Evolutionary conservation across 2,329 filamentous ascomycete species (phyloP).

Genomic region (Ampelomyces quisqualis): DNA sequence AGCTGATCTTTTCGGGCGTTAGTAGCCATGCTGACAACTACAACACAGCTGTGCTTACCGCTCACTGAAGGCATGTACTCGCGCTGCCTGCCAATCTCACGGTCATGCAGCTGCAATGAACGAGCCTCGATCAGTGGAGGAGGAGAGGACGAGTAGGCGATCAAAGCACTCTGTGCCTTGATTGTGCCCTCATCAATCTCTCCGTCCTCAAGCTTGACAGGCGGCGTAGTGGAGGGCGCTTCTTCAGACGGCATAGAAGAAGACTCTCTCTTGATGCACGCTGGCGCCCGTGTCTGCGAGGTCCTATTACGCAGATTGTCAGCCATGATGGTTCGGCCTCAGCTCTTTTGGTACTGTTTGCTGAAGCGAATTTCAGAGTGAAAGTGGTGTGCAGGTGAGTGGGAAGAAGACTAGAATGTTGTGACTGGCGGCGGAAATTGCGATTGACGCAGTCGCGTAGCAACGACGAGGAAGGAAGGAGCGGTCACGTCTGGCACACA

Average conservation of each 20-base stretch:
- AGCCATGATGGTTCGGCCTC: background rate
- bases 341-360: background rate
- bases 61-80: background rate
- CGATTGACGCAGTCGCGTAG: background rate
- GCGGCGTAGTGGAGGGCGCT: background rate
- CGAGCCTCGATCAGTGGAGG: constrained; percentile 5
- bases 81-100: background rate
- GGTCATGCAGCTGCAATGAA: background rate
- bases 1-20: constrained; percentile 9
- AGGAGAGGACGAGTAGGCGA: constrained; percentile 2
- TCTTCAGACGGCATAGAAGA: background rate
- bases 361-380: background rate
- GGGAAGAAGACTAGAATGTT: background rate
- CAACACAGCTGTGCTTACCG: too few relatives aligned
- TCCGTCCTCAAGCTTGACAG: constrained; percentile 3
- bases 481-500: background rate
- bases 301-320: background rate
- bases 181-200: background rate
- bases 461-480: constrained; percentile 1
- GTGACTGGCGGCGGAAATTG: background rate
- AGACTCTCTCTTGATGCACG: background rate
- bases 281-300: background rate
- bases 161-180: background rate
- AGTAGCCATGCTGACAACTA: too few relatives aligned
- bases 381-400: background rate